Percentiles rank a stretch among this genome's conserved stretches.
Evolutionary conservation across 495 filamentous ascomycete species (phyloP).

Genomic region (Cryomyces minteri): DNA sequence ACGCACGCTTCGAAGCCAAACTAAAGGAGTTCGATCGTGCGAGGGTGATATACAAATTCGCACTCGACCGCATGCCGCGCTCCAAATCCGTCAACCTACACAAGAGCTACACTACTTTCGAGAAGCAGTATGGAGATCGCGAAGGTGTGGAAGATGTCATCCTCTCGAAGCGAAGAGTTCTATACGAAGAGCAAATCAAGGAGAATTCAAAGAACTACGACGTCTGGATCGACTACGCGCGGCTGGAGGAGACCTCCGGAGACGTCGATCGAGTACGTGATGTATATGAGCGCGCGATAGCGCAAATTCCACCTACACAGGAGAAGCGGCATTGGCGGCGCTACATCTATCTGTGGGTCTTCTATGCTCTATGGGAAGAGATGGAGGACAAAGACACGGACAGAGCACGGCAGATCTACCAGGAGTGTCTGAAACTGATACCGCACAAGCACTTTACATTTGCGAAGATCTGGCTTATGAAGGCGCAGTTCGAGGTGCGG

Average conservation of each 20-base stretch:
- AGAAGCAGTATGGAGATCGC: conserved; percentile 91
- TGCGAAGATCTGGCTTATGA: conserved; percentile 87
- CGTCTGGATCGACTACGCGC: conserved; percentile 87
- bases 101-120: conserved; percentile 88
- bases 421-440: conserved; percentile 69
- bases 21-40: conserved; percentile 89
- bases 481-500: conserved; percentile 83
- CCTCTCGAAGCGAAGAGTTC: conserved; percentile 78
- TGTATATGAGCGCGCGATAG: conserved; percentile 89
- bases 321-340: conserved; percentile 95
- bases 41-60: conserved; percentile 93
- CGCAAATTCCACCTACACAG: conserved; percentile 85
- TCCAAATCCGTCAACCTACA: conserved; percentile 73
- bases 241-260: conserved; percentile 69
- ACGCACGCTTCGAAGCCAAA: conserved; percentile 82
- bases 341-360: conserved; percentile 96
- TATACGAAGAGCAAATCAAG: conserved; percentile 84
- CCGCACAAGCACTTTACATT: conserved; percentile 97
- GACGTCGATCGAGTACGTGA: conserved; percentile 71
- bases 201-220: conserved; percentile 90
- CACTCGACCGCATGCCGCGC: conserved; percentile 75
- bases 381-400: conserved; percentile 60
- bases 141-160: conserved; percentile 94
- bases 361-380: conserved; percentile 93
- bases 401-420: conserved; percentile 77